Conservation (phyloP, 2,329 filamentous ascomycete genomes). For the Sporothrix euskadiensis region DNA sequence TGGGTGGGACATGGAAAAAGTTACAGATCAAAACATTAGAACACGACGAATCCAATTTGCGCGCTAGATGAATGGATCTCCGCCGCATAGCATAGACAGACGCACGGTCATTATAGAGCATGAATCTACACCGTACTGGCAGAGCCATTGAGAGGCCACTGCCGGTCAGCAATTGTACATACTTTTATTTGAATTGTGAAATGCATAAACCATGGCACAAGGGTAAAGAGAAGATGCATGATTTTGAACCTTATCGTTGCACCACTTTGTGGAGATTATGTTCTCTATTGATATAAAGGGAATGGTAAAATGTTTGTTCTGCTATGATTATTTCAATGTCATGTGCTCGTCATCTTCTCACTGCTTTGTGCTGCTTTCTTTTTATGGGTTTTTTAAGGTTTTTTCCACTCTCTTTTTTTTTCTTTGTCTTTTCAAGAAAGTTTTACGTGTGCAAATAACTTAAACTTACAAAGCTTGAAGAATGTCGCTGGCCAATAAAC, state of each 20-base stretch:
- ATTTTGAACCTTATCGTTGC: not conserved
- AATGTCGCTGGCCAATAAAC: too few relatives aligned
- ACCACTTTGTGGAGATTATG: not conserved
- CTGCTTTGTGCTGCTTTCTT: too few relatives aligned
- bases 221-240: not conserved
- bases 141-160: not conserved
- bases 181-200: not conserved
- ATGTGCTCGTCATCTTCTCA: too few relatives aligned
- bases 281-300: too few relatives aligned
- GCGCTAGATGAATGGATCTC: not conserved
- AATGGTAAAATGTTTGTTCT: not conserved
- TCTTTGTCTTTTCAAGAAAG: too few relatives aligned
- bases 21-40: conserved; percentile 12
- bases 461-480: too few relatives aligned
- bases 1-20: not conserved
- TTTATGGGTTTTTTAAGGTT: too few relatives aligned
- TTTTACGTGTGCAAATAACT: too few relatives aligned
- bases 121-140: not conserved
- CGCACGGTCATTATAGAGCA: not conserved
- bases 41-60: not conserved
- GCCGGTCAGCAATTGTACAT: not conserved
- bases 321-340: too few relatives aligned
- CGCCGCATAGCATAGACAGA: not conserved
- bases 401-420: too few relatives aligned
- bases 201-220: not conserved